A percentile compares a stretch with the other conserved stretches of the same genome.
These are phyloP conservation scores for Plasmodium inui DNA, from an alignment of 169 alveolate genomes.

Conservation along the genomic window DNA sequence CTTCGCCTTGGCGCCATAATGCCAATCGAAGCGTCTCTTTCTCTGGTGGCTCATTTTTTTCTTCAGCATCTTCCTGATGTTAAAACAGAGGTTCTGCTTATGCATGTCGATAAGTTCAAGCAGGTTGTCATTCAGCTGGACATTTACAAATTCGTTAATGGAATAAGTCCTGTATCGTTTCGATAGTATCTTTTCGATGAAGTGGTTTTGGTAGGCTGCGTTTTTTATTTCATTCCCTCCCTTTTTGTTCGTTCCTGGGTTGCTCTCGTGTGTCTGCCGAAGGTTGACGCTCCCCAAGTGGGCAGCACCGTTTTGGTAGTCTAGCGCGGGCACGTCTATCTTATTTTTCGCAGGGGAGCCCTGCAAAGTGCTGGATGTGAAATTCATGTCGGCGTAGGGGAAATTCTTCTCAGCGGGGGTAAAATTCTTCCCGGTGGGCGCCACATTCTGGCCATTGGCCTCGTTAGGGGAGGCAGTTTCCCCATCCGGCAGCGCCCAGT, in stretches of 20 bases:
- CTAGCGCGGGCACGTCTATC: neutral
- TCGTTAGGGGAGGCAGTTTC: neutral
- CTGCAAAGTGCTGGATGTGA: neutral
- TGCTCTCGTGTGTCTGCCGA: neutral
- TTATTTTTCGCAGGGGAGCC: neutral
- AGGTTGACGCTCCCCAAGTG: neutral
- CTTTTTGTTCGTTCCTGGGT: neutral
- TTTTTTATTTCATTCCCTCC: neutral
- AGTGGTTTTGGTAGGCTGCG: slow-evolving; percentile 12
- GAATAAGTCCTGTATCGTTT: slow-evolving; percentile 43
- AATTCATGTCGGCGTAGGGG: neutral
- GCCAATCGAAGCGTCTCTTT: neutral
- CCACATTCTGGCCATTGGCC: neutral
- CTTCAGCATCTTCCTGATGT: slow-evolving; percentile 17
- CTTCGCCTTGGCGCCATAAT: neutral
- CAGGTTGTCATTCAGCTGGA: slow-evolving; percentile 33
- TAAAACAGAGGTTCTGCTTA: slow-evolving; percentile 37
- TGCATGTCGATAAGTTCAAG: slow-evolving; percentile 21
- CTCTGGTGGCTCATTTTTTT: neutral
- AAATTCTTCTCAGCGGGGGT: no score
- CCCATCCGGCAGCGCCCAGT: neutral
- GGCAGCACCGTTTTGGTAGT: neutral
- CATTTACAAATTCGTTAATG: slow-evolving; percentile 64
- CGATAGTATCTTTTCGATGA: slow-evolving; percentile 51
- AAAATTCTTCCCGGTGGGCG: no score